These are phyloP conservation scores for Mesembryanthemum crystallinum DNA, from an alignment of 148 eudicot genomes.

Conservation along the genomic window DNA sequence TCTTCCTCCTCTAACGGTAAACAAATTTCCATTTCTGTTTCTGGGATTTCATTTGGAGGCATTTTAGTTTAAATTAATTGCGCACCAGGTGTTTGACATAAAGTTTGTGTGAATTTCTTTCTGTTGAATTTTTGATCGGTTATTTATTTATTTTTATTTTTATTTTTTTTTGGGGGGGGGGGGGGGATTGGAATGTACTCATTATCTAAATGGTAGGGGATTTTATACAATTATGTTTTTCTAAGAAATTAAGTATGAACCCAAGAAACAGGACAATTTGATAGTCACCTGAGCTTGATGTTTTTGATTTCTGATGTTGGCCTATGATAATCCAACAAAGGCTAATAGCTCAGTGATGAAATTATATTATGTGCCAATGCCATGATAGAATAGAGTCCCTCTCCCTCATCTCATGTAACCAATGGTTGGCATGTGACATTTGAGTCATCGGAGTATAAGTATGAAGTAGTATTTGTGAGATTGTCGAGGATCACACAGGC, in stretches of 20 bases:
- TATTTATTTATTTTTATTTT: background rate
- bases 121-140: background rate
- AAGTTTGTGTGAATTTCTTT: background rate
- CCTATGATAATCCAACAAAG: background rate
- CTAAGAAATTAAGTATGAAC: background rate
- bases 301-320: background rate
- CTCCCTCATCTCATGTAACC: no score
- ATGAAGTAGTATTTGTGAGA: background rate
- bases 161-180: background rate
- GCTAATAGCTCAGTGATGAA: background rate
- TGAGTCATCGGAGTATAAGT: background rate
- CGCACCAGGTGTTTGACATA: background rate
- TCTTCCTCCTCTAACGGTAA: constrained; percentile 29
- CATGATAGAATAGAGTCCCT: background rate
- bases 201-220: background rate
- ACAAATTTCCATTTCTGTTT: background rate
- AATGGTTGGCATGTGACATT: background rate
- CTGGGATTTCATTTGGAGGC: background rate
- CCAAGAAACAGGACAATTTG: background rate
- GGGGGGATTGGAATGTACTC: background rate
- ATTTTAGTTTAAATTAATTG: background rate
- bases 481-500: background rate
- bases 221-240: no score
- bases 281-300: background rate
- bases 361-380: background rate